phyloP scores from a whole-genome alignment of 2,329 filamentous ascomycete genomes.

The Cladobotryum protrusum region DNA sequence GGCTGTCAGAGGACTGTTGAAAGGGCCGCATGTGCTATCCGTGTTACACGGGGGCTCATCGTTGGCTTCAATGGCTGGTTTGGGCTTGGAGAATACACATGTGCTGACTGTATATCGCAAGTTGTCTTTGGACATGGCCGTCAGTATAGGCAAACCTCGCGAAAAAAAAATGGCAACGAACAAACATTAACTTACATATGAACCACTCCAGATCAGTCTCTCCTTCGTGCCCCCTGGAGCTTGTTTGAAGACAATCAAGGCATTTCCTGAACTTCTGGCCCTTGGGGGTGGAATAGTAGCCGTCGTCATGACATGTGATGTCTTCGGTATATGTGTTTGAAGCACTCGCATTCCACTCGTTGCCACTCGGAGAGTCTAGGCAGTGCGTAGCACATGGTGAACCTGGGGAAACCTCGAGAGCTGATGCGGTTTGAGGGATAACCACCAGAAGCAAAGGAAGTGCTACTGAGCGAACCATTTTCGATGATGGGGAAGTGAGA shows the following conservation, averaged over 20 bases:
- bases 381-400: constrained; percentile 46
- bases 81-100: constrained; percentile 36
- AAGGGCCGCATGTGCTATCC: constrained; percentile 33
- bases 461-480: background rate
- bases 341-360: constrained; percentile 26
- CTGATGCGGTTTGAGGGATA: constrained; percentile 14
- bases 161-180: background rate
- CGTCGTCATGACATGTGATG: constrained; percentile 38
- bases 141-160: background rate
- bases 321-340: constrained; percentile 41
- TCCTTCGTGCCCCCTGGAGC: constrained; percentile 31
- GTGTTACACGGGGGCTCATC: constrained; percentile 38
- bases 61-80: constrained; percentile 24
- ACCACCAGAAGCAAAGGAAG: constrained; percentile 16
- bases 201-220: constrained; percentile 42
- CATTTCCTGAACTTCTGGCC: constrained; percentile 45
- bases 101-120: constrained; percentile 41
- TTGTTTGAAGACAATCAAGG: constrained; percentile 40
- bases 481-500: background rate
- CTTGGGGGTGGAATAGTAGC: constrained; percentile 29
- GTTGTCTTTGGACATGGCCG: constrained; percentile 35
- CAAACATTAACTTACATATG: constrained; percentile 34
- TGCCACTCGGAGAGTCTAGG: constrained; percentile 30
- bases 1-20: constrained; percentile 32
- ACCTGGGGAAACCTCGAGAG: constrained; percentile 43